Conservation (phyloP, 2,329 filamentous ascomycete genomes). For the Cordyceps sp. region DNA sequence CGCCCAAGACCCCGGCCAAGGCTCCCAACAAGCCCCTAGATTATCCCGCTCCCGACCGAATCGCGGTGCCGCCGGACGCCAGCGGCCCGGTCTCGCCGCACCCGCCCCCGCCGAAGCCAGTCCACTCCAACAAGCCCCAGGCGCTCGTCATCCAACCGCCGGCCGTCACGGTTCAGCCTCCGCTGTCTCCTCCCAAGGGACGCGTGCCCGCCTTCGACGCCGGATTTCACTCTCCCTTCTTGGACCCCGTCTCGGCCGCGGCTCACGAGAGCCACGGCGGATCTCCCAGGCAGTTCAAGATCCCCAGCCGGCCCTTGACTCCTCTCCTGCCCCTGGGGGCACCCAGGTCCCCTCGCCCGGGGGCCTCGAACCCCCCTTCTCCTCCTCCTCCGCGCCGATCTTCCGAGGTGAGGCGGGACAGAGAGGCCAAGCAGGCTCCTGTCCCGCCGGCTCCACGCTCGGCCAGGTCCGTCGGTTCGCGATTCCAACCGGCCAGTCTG, state of each 20-base stretch:
- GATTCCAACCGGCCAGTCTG: conserved; percentile 5
- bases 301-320: conserved; percentile 37
- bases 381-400: conserved; percentile 48
- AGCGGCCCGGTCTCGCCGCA: conserved; percentile 7
- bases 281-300: conserved; percentile 30
- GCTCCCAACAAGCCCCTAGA: conserved; percentile 12
- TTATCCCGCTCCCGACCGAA: conserved; percentile 5
- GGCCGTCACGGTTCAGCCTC: conserved; percentile 52
- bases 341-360: conserved; percentile 27
- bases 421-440: conserved; percentile 24
- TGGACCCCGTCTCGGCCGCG: conserved; percentile 29
- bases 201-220: conserved; percentile 16
- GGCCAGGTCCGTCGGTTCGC: conserved; percentile 40
- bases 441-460: conserved; percentile 64
- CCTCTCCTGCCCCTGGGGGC: conserved; percentile 23
- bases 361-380: conserved; percentile 37
- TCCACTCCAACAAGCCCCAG: conserved; percentile 8
- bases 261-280: conserved; percentile 22
- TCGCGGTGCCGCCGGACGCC: conserved; percentile 8
- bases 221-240: conserved; percentile 25
- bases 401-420: conserved; percentile 36
- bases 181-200: conserved; percentile 47
- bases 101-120: conserved; percentile 10
- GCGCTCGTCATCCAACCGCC: conserved; percentile 38
- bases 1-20: conserved; percentile 4